Base-by-base conservation (phyloP, 345 rosid species). In the Dipteronia sinensis region DNA sequence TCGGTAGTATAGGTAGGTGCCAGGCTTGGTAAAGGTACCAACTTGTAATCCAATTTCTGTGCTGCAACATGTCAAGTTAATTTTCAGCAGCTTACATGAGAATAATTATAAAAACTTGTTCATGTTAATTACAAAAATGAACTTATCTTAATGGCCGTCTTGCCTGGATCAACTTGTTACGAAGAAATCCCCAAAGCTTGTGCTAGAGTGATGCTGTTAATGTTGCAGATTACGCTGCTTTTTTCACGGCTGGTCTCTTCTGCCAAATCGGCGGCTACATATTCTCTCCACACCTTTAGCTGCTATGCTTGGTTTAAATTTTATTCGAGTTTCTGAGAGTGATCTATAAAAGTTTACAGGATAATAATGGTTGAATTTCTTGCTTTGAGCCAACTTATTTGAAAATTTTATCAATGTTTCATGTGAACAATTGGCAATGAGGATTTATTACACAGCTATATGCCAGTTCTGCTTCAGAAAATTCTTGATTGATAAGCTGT, bases 381-480 rank as follows among this genome's bases (percentile, higher is more conserved):
- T 91, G 49, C n/a, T n/a, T 88, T 85, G 93, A 87, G 92, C 93
- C 93, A 65, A 0, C 15, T 27, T 4, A 20, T 12, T n/a, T n/a
- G n/a, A n/a, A n/a, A 27, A 27, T 1, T 27, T 0, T 27, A 47
- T 51, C 0, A 0, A 2, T 0, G 1, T 0, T 31, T 15, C 0
- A 23, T 3, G 17, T 22, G 23, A 12, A n/a, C 27, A 27, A 27
- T 38, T 44, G 87, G 91, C 90, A n/a, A 15, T 86, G 95, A 90
- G 16, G 93, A 88, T 77, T 58, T 67, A 49, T 65, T 6, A 25
- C 53, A 65, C 95, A 91, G 93, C 92, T 92, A 88, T 74, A 88
- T 78, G 97, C 95, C 98, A 91, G 98, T 95, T 93, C 95, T 93
- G 98, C 98, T 90, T 87, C 98, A 79, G 98, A 95, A 67, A 89